These are phyloP conservation scores for Sarocladium kiliense DNA, from an alignment of 2,329 filamentous ascomycete genomes.

Conservation along the genomic window DNA sequence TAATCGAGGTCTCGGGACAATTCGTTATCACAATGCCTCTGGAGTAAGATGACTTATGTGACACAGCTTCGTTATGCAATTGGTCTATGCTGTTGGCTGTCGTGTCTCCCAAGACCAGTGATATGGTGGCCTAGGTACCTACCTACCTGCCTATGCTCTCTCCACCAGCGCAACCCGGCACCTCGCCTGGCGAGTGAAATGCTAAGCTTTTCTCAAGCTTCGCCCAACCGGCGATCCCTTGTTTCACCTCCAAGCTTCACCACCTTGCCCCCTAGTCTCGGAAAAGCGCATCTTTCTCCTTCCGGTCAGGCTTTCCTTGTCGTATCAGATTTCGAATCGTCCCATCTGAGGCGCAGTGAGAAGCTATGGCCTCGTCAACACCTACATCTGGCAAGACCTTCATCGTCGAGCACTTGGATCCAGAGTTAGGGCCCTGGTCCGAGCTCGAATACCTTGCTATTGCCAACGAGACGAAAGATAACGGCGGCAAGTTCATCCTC, in stretches of 20 bases:
- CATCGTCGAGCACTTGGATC: slow-evolving; percentile 94
- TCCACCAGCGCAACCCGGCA: background rate
- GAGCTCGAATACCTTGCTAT: slow-evolving; percentile 88
- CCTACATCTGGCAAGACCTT: slow-evolving; percentile 58
- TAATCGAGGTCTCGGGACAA: background rate
- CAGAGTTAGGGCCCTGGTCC: slow-evolving; percentile 91
- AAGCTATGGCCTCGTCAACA: background rate
- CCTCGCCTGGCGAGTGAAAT: background rate
- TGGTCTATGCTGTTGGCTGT: too few relatives aligned
- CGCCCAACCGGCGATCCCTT: background rate
- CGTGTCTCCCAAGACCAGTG: too few relatives aligned
- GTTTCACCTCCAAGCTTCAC: slow-evolving; percentile 6
- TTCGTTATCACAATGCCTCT: background rate
- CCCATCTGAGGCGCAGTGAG: background rate
- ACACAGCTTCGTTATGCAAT: too few relatives aligned
- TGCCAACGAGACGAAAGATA: slow-evolving; percentile 68
- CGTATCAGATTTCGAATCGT: background rate
- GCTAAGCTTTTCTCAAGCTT: slow-evolving; percentile 9
- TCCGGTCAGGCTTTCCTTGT: slow-evolving; percentile 1
- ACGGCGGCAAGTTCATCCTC: slow-evolving; percentile 68
- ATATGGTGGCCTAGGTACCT: too few relatives aligned
- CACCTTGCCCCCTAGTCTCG: background rate
- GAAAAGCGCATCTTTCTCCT: background rate
- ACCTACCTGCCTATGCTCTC: background rate
- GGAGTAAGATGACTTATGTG: too few relatives aligned